Percentiles rank a stretch among this genome's conserved stretches.
These are phyloP conservation scores for Pyrenophora graminea DNA, from an alignment of 2,329 filamentous ascomycete species.

Conservation along the genomic window DNA sequence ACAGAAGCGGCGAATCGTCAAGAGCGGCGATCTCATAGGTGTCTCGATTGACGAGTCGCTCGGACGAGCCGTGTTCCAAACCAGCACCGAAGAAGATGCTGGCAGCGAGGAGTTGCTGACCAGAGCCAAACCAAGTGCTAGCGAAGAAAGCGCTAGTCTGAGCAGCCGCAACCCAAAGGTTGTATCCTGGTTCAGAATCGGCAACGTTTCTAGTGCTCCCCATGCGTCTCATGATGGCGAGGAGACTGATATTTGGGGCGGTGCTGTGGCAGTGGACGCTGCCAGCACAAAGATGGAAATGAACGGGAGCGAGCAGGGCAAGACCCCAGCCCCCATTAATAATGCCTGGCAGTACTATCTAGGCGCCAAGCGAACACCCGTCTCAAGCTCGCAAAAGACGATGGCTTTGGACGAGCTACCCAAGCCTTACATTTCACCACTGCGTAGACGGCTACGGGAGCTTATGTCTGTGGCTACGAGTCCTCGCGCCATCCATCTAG, in stretches of 20 bases:
- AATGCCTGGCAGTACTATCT: conserved; percentile 92
- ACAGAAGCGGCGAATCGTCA: conserved; percentile 77
- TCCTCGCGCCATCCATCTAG: conserved; percentile 80
- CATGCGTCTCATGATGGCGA: conserved; percentile 62
- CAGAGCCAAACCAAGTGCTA: conserved; percentile 46
- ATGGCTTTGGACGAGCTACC: conserved; percentile 48
- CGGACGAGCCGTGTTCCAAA: conserved; percentile 78
- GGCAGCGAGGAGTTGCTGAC: conserved; percentile 58
- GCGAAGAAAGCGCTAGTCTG: conserved; percentile 18
- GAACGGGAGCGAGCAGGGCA: conserved; percentile 82
- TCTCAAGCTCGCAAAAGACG: conserved; percentile 62
- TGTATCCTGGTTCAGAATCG: conserved; percentile 92
- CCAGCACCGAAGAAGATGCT: conserved; percentile 71
- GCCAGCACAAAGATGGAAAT: conserved; percentile 87
- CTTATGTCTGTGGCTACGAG: conserved; percentile 88
- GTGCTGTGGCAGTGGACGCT: conserved; percentile 83
- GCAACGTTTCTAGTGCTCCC: conserved; percentile 58
- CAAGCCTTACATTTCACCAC: conserved; percentile 49
- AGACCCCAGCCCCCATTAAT: conserved; percentile 73
- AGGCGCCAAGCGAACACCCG: conserved; percentile 70
- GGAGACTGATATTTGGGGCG: conserved; percentile 78
- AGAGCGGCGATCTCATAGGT: conserved; percentile 84
- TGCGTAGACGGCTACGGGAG: conserved; percentile 72
- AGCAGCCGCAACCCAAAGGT: conserved; percentile 33
- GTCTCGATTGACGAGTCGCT: conserved; percentile 86